Evolutionary conservation across 768 basidiomycete species (phyloP), one percentile per base, ranked within the genome.

Genomic region (Lactifluus subvellereus): DNA sequence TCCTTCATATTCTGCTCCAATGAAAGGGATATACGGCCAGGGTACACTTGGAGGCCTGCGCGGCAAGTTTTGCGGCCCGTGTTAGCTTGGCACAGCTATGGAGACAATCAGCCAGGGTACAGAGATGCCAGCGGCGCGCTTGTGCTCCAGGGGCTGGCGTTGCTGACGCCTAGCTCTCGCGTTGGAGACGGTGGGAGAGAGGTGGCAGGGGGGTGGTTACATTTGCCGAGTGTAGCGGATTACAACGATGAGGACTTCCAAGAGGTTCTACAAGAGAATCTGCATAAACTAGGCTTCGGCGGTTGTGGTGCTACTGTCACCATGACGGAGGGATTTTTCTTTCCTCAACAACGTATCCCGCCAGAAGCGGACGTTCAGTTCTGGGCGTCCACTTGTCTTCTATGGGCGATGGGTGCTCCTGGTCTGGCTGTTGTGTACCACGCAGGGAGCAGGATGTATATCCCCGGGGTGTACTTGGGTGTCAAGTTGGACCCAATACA

Each of bases 1-100:
- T 69, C 69, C 8, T 69, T 68, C 62, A 63, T 69, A 43, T 67
- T 69, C 52, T 56, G 60, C 57, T 20, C 18, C 47, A 64, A 60
- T 59, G 53, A 54, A 11, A 6, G 27, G 35, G 57, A 64, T 35
- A 35, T n/a, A 10, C 57, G 33, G 11, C 40, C 40, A 0, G 59
- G 59, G 13, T 18, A 22, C 22, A 14, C 50, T 22, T 53, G 62
- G 47, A 35, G 40, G 30, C 47, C 43, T 16, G 35, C 38, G 53
- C 47, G 27, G 16, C 27, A 56, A 49, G 42, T 56, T 35, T 60
- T 53, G n/a, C 53, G 14, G 8, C 30, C 30, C 16, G 27, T 53
- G 16, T 37, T 47, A 6, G 40, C 49, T 49, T 57, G 40, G 54
- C 7, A 18, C 7, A 27, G 18, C 49, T 7, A 9, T 5, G 40